Conservation (phyloP, 2,329 filamentous ascomycete species). For the Metarhizium anisopliae region DNA sequence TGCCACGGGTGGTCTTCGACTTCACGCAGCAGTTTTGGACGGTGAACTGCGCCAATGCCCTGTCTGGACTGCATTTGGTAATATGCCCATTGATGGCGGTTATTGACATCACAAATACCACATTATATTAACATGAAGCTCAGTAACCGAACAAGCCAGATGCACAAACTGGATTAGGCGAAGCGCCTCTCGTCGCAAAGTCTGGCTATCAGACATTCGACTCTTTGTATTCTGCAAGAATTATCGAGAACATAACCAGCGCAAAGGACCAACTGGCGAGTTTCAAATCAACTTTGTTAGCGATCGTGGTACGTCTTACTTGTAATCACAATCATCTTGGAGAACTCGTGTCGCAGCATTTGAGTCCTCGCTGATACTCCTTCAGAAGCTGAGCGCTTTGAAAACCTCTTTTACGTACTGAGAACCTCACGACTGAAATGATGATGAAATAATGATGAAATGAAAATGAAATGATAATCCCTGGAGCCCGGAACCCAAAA, state of each 20-base stretch:
- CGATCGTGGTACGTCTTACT: constrained; percentile 24
- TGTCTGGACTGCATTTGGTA: constrained; percentile 57
- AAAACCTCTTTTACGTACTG: constrained; percentile 27
- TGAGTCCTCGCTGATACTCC: not conserved
- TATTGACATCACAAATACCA: too few species aligned
- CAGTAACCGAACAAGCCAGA: constrained; percentile 44
- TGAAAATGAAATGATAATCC: not conserved
- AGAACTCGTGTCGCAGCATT: not conserved
- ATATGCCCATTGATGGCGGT: constrained; percentile 9
- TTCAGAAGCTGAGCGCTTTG: constrained; percentile 29
- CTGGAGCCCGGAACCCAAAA: not conserved
- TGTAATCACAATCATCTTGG: not conserved
- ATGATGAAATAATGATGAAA: not conserved
- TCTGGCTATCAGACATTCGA: constrained; percentile 46
- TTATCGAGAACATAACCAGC: constrained; percentile 44
- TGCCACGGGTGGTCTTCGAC: constrained; percentile 37
- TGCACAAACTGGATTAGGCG: constrained; percentile 43
- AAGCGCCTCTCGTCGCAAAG: constrained; percentile 30
- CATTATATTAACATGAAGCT: not conserved
- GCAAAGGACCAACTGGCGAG: constrained; percentile 35
- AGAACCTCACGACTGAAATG: not conserved
- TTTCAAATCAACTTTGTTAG: constrained; percentile 43
- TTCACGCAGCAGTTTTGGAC: constrained; percentile 48
- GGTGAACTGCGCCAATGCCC: constrained; percentile 45
- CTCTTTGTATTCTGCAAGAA: constrained; percentile 50